These are phyloP conservation scores for Diplotaxis tenuifolia DNA, from an alignment of 345 rosid genomes.

Conservation along the genomic window DNA sequence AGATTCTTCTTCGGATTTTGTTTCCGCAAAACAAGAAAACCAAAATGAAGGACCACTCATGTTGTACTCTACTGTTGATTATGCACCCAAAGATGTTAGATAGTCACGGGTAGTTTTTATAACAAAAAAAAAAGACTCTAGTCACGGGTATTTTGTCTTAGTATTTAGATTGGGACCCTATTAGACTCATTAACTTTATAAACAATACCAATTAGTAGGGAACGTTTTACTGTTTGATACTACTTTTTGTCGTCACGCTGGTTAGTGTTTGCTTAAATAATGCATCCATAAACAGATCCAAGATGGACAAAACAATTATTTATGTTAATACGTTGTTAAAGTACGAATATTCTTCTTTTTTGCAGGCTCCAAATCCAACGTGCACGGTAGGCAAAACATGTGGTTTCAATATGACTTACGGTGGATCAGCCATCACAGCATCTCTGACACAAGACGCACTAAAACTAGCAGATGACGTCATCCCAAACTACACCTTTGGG, in stretches of 20 bases:
- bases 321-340: neutral
- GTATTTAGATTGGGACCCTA: neutral
- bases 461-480: constrained; percentile 54
- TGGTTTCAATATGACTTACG: constrained; percentile 77
- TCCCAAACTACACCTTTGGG: constrained; percentile 80
- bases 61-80: constrained; percentile 18
- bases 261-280: constrained; percentile 9
- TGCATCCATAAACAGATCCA: constrained; percentile 22
- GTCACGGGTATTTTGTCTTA: constrained; percentile 15
- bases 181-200: neutral
- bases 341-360: neutral
- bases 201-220: constrained; percentile 17
- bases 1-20: neutral
- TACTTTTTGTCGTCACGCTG: constrained; percentile 17
- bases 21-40: constrained; percentile 14
- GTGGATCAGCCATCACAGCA: constrained; percentile 65
- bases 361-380: constrained; percentile 64
- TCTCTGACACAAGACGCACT: constrained; percentile 65
- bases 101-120: constrained; percentile 20
- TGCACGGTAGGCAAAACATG: constrained; percentile 63
- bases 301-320: constrained; percentile 3
- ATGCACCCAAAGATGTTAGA: neutral
- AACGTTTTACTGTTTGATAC: constrained; percentile 19
- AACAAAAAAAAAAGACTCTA: neutral
- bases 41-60: constrained; percentile 17